phyloP scores from a whole-genome alignment of 495 filamentous ascomycete genomes.

The Cercophora scortea region DNA sequence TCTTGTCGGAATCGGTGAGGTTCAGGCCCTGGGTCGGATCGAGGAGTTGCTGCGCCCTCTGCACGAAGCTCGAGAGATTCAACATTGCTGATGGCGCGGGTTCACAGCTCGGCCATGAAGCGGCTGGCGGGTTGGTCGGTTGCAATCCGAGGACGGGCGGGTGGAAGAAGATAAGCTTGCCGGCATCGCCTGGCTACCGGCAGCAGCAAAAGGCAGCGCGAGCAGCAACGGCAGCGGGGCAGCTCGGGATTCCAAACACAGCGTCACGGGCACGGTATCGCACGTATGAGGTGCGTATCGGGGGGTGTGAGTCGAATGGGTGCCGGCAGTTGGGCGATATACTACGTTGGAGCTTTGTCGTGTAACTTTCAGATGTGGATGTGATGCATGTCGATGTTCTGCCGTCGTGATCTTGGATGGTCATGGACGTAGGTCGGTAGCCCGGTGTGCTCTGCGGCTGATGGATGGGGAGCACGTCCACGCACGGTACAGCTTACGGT shows the following conservation, averaged over 20 bases:
- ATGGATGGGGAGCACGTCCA: too few relatives aligned
- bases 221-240: neutral
- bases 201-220: neutral
- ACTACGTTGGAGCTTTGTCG: too few relatives aligned
- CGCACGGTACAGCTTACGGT: too few relatives aligned
- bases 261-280: too few relatives aligned
- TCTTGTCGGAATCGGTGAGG: conserved; percentile 59
- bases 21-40: conserved; percentile 67
- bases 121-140: neutral
- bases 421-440: too few relatives aligned
- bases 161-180: neutral
- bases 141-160: neutral
- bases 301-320: too few relatives aligned
- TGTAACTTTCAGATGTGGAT: too few relatives aligned
- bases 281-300: too few relatives aligned
- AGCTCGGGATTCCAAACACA: neutral
- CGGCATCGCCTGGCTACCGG: conserved; percentile 2
- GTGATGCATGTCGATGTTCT: too few relatives aligned
- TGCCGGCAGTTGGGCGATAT: too few relatives aligned
- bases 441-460: too few relatives aligned
- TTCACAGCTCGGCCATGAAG: conserved; percentile 8
- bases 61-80: conserved; percentile 78
- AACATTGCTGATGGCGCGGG: conserved; percentile 28
- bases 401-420: too few relatives aligned
- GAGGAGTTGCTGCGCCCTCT: conserved; percentile 88